Evolutionary conservation across 116 monocot species (phyloP), one percentile per base, ranked within the genome.

Genomic region (Papilionanthe hybrid): DNA sequence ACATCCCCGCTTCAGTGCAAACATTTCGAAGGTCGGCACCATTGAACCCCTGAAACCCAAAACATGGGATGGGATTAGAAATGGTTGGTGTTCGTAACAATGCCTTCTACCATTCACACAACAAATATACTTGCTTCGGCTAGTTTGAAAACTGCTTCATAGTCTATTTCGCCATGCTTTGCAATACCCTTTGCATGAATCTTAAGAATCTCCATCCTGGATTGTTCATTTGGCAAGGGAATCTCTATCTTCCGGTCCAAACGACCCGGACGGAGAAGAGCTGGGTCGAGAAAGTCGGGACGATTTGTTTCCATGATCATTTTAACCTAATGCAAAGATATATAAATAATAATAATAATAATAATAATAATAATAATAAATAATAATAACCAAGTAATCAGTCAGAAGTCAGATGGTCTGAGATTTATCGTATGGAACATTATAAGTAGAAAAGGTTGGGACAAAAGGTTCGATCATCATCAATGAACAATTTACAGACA

Each of bases 271-370:
- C 98, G 91, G 83, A 98, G 94, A 75, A 98, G 92, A 32, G 98
- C 98, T 44, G 97, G 97, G 66, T 98, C 97, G 15, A 98, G 63
- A 68, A 98, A 94, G 87, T 98, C 97, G 66, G 97, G 97, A 18
- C 97, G 86, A 78, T 98, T 98, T 58, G 97, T 98, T 56, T 94
- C 97, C 97, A 98, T 98, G 17, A 98, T 98, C 98, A 98, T 98
- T 89, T 98, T 98, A 42, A 98, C 98, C 98, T 98, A 55, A 77
- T 13, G 71, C 9, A 75, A 0, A 45, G 5, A 44, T 8, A 44
- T 42, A 9, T 41, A n/a, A n/a, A n/a, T n/a, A n/a, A n/a, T n/a
- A n/a, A n/a, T n/a, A n/a, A n/a, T n/a, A n/a, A n/a, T n/a, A n/a
- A n/a, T n/a, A n/a, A 41, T 17, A 32, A 32, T 32, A 32, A 32